A percentile compares a stretch with the other conserved stretches of the same genome.
Evolutionary conservation across 805 yeast genomes (phyloP).

Genomic region (Wickerhamomyces tratensis): DNA sequence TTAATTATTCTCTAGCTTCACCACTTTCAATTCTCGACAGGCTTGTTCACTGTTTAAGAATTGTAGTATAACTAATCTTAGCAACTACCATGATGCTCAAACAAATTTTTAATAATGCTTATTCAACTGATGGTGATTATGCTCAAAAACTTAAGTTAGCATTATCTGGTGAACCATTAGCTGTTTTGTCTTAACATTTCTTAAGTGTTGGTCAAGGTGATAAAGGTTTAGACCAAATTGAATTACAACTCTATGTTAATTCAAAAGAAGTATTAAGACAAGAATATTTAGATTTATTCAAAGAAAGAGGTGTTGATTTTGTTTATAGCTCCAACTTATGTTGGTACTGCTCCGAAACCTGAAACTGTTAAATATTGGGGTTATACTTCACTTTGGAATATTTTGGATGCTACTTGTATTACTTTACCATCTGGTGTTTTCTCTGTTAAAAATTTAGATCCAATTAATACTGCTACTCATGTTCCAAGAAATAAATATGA

Average conservation of each 20-base stretch:
- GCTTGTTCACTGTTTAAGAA: no score
- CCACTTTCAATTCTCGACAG: no score
- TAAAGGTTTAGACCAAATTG: background rate
- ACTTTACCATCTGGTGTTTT: slow-evolving; percentile 51
- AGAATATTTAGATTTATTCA: slow-evolving; percentile 39
- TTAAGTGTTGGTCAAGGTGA: slow-evolving; percentile 30
- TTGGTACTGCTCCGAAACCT: slow-evolving; percentile 55
- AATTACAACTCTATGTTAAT: background rate
- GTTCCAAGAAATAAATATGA: slow-evolving; percentile 14
- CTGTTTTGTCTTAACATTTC: slow-evolving; percentile 53
- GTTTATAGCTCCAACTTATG: slow-evolving; percentile 53
- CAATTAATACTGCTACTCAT: slow-evolving; percentile 24
- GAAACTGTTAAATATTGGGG: slow-evolving; percentile 62
- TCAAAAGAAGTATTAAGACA: slow-evolving; percentile 44
- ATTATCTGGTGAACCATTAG: slow-evolving; percentile 62
- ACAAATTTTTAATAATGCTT: slow-evolving; percentile 47
- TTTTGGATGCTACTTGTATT: slow-evolving; percentile 62
- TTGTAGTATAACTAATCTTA: no score
- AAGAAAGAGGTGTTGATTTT: slow-evolving; percentile 45
- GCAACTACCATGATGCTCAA: no score
- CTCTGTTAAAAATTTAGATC: slow-evolving; percentile 40
- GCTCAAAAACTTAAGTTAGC: slow-evolving; percentile 41
- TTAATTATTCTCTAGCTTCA: no score
- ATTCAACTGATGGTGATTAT: slow-evolving; percentile 60
- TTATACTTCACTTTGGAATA: slow-evolving; percentile 65